phyloP scores from a whole-genome alignment of 139 green algal species.

The Tetratostichococcus sp. region DNA sequence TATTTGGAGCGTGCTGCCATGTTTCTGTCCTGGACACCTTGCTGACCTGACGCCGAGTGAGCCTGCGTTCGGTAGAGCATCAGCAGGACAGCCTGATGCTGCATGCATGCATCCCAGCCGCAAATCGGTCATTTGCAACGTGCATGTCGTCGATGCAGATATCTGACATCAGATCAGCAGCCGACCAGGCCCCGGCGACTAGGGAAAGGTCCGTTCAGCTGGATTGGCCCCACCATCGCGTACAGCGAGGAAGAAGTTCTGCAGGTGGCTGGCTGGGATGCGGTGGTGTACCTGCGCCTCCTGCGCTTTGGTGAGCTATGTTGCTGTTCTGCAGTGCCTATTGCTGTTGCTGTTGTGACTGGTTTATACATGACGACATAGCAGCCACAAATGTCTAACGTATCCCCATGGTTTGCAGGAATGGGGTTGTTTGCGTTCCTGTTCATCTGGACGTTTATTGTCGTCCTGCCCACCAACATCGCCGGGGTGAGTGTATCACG shows the following conservation, averaged over 20 bases:
- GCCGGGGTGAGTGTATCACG: constrained; percentile 21
- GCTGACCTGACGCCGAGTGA: too few species aligned
- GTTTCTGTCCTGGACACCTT: too few species aligned
- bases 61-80: too few species aligned
- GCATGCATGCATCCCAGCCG: too few species aligned
- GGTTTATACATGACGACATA: too few species aligned
- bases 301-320: constrained; percentile 26
- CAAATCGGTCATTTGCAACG: too few species aligned
- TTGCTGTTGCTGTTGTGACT: background rate
- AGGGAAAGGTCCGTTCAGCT: constrained; percentile 7
- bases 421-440: constrained; percentile 25
- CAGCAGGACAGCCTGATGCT: too few species aligned
- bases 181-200: background rate
- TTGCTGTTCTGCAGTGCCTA: background rate
- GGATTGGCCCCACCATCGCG: constrained; percentile 11
- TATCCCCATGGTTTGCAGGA: constrained; percentile 9
- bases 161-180: background rate
- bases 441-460: constrained; percentile 27
- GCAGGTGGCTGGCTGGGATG: constrained; percentile 31
- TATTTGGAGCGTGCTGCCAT: too few species aligned
- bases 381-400: too few species aligned
- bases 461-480: constrained; percentile 48
- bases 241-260: constrained; percentile 31
- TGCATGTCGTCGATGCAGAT: background rate
- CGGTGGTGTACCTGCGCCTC: constrained; percentile 35